Percentiles rank a stretch among this genome's conserved stretches.
phyloP scores from a whole-genome alignment of 495 filamentous ascomycete species.

The Penicillium longicatenatum region DNA sequence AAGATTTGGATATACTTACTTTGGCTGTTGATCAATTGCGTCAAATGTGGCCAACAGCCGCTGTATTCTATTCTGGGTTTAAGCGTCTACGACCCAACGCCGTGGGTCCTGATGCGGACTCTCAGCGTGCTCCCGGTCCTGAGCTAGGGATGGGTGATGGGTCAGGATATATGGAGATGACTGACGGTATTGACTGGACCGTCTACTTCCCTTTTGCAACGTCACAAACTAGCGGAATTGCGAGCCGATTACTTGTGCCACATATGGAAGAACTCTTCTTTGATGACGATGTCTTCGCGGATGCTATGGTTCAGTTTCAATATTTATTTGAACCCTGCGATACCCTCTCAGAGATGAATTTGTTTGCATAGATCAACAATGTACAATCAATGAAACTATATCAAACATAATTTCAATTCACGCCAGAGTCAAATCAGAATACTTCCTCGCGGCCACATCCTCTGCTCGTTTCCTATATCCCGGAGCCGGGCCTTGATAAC shows the following conservation, averaged over 20 bases:
- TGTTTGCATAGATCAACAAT: constrained; percentile 6
- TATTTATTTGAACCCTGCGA: constrained; percentile 16
- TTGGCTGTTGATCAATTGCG: constrained; percentile 29
- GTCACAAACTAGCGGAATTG: constrained; percentile 25
- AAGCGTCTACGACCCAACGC: constrained; percentile 25
- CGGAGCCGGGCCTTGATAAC: constrained; percentile 31
- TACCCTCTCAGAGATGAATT: constrained; percentile 11
- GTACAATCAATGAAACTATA: background rate
- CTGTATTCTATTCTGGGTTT: constrained; percentile 35
- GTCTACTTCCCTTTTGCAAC: constrained; percentile 32
- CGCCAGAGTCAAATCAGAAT: constrained; percentile 21
- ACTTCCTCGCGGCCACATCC: constrained; percentile 22
- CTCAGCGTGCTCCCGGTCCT: constrained; percentile 11
- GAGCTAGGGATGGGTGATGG: constrained; percentile 20
- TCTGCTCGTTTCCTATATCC: constrained; percentile 25
- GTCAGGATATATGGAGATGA: constrained; percentile 13
- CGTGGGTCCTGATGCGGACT: constrained; percentile 1
- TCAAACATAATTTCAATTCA: constrained; percentile 8
- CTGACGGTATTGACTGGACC: constrained; percentile 30
- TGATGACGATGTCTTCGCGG: constrained; percentile 14
- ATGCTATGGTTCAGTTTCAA: constrained; percentile 18
- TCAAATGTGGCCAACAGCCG: constrained; percentile 37
- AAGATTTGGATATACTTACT: constrained; percentile 33
- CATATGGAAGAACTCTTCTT: constrained; percentile 19
- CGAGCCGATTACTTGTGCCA: constrained; percentile 15